Conservation (phyloP, 2,329 filamentous ascomycete species). For the Phialophora macrospora region DNA sequence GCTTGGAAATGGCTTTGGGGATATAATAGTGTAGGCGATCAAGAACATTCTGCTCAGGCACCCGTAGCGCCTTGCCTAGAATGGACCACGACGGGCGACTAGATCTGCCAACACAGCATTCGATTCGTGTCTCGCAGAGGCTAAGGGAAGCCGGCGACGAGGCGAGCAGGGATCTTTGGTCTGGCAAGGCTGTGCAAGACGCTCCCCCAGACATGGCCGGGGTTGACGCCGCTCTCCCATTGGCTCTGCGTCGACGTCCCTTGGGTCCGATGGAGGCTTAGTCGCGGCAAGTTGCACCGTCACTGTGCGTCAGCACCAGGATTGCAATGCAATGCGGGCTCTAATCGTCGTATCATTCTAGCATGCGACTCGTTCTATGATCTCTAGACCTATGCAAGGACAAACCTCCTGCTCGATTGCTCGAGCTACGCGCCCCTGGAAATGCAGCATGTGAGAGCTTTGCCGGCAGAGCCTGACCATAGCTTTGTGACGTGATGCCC, state of each 20-base stretch:
- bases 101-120: too few relatives aligned
- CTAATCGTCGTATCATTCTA: conserved; percentile 3
- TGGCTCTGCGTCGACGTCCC: neutral
- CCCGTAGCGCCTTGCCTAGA: neutral
- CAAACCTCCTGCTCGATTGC: neutral
- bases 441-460: neutral
- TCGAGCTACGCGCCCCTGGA: neutral
- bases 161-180: neutral
- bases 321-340: neutral
- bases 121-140: neutral
- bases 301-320: neutral
- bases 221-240: neutral
- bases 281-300: neutral
- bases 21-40: neutral
- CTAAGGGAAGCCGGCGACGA: neutral
- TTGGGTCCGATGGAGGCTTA: neutral
- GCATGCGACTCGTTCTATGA: neutral
- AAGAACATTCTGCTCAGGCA: neutral
- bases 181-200: neutral
- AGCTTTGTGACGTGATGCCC: neutral
- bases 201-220: too few relatives aligned
- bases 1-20: too few relatives aligned
- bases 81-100: neutral
- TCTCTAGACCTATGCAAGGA: neutral
- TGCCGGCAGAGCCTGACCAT: neutral